These are phyloP conservation scores for Sphenostylis stenocarpa DNA, from an alignment of 306 rosid species.

Conservation along the genomic window DNA sequence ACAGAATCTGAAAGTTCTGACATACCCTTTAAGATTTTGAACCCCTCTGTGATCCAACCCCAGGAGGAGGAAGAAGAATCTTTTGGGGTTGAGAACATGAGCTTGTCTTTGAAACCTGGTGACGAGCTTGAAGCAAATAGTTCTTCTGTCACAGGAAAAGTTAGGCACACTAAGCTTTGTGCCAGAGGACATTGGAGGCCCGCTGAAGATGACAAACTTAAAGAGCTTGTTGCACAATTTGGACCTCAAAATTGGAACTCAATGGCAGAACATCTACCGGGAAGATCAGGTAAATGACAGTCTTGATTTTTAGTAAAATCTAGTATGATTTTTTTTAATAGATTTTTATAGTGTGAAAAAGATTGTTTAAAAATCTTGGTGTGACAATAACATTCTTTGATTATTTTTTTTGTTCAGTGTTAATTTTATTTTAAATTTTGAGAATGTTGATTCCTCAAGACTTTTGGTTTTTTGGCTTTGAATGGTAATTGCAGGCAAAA, in stretches of 20 bases:
- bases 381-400: background rate
- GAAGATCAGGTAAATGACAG: constrained; percentile 69
- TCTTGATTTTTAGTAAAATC: background rate
- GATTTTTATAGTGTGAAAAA: background rate
- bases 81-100: constrained; percentile 1
- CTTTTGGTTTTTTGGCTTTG: background rate
- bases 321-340: background rate
- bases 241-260: constrained; percentile 87
- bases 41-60: constrained; percentile 6
- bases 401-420: background rate
- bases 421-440: background rate
- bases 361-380: background rate
- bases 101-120: constrained; percentile 29
- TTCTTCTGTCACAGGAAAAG: constrained; percentile 2
- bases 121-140: constrained; percentile 32
- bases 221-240: constrained; percentile 61
- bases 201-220: constrained; percentile 71
- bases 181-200: constrained; percentile 88
- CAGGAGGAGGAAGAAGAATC: constrained; percentile 16
- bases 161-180: constrained; percentile 44
- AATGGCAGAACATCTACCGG: constrained; percentile 59
- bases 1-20: constrained; percentile 5
- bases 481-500: constrained; percentile 53
- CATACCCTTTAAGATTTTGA: constrained; percentile 36
- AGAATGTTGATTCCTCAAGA: background rate